These are phyloP conservation scores for Naganishia kalamii DNA, from an alignment of 768 basidiomycete genomes.

Conservation along the genomic window DNA sequence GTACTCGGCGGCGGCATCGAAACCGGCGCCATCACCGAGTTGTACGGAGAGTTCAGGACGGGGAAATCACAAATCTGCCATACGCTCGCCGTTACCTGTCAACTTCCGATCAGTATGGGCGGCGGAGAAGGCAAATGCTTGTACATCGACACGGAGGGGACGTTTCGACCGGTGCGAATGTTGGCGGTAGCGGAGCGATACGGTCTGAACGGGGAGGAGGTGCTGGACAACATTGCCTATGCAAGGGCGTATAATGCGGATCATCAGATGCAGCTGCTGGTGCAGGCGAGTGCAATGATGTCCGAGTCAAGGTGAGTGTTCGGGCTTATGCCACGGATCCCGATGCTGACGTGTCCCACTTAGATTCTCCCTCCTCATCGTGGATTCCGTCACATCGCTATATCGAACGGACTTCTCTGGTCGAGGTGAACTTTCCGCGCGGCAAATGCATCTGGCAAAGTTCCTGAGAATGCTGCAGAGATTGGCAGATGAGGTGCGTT, in stretches of 20 bases:
- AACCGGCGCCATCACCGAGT: constrained; percentile 94
- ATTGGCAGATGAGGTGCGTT: constrained; percentile 84
- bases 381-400: constrained; percentile 91
- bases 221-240: constrained; percentile 96
- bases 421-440: constrained; percentile 85
- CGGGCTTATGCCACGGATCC: too few relatives aligned
- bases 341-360: too few relatives aligned
- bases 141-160: constrained; percentile 98
- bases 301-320: constrained; percentile 78
- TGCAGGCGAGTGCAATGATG: constrained; percentile 96
- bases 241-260: constrained; percentile 98
- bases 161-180: constrained; percentile 91
- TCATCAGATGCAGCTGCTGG: constrained; percentile 82
- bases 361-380: constrained; percentile 92
- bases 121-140: constrained; percentile 98
- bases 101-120: constrained; percentile 90
- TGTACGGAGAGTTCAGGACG: constrained; percentile 97
- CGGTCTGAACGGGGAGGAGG: constrained; percentile 96
- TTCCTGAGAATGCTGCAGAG: constrained; percentile 88
- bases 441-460: constrained; percentile 92
- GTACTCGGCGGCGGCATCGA: constrained; percentile 95
- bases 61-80: constrained; percentile 98
- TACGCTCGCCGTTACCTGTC: constrained; percentile 90
- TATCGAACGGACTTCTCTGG: constrained; percentile 95
- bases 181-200: constrained; percentile 91